A percentile compares a stretch with the other conserved stretches of the same genome.
These are phyloP conservation scores for Hippophae tibetana DNA, from an alignment of 306 rosid genomes.

Conservation along the genomic window DNA sequence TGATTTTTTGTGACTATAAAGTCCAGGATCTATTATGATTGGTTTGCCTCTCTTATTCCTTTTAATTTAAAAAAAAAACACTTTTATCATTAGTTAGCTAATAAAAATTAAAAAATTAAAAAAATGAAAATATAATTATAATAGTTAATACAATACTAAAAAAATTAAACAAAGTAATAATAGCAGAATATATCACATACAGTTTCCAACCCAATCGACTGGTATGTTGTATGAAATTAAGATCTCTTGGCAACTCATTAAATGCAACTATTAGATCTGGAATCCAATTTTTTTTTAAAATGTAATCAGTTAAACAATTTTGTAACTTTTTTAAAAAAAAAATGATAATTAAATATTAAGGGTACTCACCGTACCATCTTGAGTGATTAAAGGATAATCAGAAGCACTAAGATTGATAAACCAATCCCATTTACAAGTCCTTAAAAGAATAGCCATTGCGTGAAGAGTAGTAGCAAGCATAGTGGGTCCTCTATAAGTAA, in stretches of 20 bases:
- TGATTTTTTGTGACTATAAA: conserved; percentile 67
- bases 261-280: conserved; percentile 80
- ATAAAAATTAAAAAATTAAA: neutral
- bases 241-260: conserved; percentile 61
- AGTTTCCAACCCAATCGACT: conserved; percentile 86
- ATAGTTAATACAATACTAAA: conserved; percentile 3
- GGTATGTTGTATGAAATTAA: conserved; percentile 77
- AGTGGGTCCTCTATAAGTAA: conserved; percentile 87
- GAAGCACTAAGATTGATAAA: conserved; percentile 92
- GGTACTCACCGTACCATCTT: conserved; percentile 99
- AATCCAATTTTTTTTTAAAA: neutral
- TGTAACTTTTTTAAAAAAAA: neutral
- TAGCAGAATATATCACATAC: conserved; percentile 17
- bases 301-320: neutral
- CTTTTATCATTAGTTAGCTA: neutral
- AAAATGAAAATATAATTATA: neutral
- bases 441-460: conserved; percentile 63
- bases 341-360: neutral
- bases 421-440: conserved; percentile 77
- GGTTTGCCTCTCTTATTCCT: conserved; percentile 93
- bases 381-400: conserved; percentile 81
- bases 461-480: conserved; percentile 94
- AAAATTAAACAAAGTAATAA: neutral
- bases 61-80: conserved; percentile 8
- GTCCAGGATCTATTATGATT: conserved; percentile 73